Base-by-base conservation (phyloP, 805 yeast species). In the Kuraishia cidri region DNA sequence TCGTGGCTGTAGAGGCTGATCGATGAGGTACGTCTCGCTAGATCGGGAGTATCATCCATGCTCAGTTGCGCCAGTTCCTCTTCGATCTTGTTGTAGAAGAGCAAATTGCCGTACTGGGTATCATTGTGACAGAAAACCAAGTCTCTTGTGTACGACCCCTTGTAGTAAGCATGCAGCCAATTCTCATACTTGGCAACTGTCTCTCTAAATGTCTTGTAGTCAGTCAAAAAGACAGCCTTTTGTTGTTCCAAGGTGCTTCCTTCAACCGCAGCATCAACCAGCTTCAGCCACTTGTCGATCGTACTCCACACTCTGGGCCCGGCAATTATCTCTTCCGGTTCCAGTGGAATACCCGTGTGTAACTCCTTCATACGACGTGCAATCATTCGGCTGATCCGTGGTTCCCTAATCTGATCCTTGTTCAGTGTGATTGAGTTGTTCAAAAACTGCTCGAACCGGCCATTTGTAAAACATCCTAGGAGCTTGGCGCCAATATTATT, bases 321-420 rank as follows among this genome's bases (percentile, higher is more conserved):
- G 10, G 51, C 51, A 5, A 50, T 52, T 28, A 64, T 60, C 46
- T 87, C 96, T 3, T 58, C 59, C 3, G 56, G 52, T 15, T 72
- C 68, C 33, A 92, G 59, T 10, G 72, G 75, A 14, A 92, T 77
- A 46, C 90, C 88, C 36, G 66, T 67, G 50, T 92, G 98, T 35
- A 92, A 66, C 44, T 92, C 97, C 48, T 88, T 80, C 97, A 92
- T 92, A 62, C 98, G 79, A 63, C 95, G 76, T 10, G 95, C 97
- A 41, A 92, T 79, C 64, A 84, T 81, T 42, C 79, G 77, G 30
- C 87, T 75, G 13, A 83, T 77, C 19, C 75, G 78, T 40, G 85
- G 76, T 41, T 77, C 76, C 51, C 94, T 68, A 32, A 92, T 72
- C 44, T 84, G 85, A 6, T 71, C 66, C 42, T 75, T 79, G 24